phyloP scores from a whole-genome alignment of 306 rosid species.

The Prunus davidiana region DNA sequence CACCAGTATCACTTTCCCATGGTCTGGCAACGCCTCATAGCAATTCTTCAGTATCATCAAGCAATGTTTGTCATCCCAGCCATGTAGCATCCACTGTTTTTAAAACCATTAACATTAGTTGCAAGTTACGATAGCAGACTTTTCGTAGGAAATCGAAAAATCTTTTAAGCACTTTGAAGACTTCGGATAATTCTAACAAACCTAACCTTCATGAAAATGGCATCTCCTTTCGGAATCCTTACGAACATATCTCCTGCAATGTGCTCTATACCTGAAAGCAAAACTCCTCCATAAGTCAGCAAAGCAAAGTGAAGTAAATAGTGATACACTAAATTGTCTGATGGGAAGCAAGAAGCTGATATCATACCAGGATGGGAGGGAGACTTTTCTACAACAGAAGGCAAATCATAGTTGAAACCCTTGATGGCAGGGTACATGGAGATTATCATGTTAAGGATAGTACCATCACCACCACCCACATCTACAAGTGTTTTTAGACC shows the following conservation, averaged over 20 bases:
- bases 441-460: constrained; percentile 25
- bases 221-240: constrained; percentile 25
- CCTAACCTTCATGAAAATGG: constrained; percentile 32
- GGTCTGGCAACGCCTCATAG: constrained; percentile 18
- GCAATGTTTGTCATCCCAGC: constrained; percentile 13
- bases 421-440: constrained; percentile 25
- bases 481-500: constrained; percentile 23
- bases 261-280: constrained; percentile 21
- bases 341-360: not conserved
- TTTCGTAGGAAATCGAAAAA: not conserved
- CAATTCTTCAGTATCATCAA: constrained; percentile 18
- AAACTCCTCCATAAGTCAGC: not conserved
- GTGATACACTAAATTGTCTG: not conserved
- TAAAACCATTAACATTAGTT: not conserved
- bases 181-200: not conserved
- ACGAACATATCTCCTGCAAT: constrained; percentile 25
- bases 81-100: constrained; percentile 23
- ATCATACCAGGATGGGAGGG: constrained; percentile 18
- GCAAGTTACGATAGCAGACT: not conserved
- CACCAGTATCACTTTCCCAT: constrained; percentile 24
- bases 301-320: not conserved
- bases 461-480: constrained; percentile 25
- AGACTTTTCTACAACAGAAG: constrained; percentile 11
- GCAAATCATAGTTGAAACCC: constrained; percentile 33
- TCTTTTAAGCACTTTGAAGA: not conserved